Evolutionary conservation across 2,329 filamentous ascomycete species (phyloP).

Genomic region (Calonectria montana): DNA sequence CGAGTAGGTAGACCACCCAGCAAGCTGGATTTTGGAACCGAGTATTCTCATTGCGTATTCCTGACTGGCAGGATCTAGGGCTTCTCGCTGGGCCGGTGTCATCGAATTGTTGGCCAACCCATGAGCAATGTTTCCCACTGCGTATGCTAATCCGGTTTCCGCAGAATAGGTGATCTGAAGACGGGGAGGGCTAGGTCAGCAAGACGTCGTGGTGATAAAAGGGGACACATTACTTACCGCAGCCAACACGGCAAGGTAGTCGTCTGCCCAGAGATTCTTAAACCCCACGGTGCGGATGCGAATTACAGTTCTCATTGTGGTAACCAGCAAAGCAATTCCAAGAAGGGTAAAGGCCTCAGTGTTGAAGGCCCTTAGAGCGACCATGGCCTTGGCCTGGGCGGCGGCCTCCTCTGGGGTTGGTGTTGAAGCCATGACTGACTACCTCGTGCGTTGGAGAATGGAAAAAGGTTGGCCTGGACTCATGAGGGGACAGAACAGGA

Average conservation of each 20-base stretch:
- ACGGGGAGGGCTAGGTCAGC: background rate
- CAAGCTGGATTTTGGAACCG: conserved; percentile 67
- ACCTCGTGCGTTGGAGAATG: background rate
- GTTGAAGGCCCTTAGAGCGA: conserved; percentile 40
- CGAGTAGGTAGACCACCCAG: conserved; percentile 67
- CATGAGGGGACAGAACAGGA: background rate
- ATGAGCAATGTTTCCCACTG: conserved; percentile 58
- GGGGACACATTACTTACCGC: conserved; percentile 51
- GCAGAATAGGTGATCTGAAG: conserved; percentile 61
- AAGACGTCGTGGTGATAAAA: background rate
- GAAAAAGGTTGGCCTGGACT: background rate
- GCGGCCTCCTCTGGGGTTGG: conserved; percentile 32
- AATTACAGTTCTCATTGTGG: conserved; percentile 61
- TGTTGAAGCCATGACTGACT: conserved; percentile 28
- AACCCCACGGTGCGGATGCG: conserved; percentile 61
- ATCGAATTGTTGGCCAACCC: conserved; percentile 69
- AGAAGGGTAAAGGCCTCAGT: conserved; percentile 57
- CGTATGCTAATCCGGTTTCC: conserved; percentile 63
- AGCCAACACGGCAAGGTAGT: conserved; percentile 68
- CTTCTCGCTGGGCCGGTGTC: conserved; percentile 60
- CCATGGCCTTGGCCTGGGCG: conserved; percentile 38
- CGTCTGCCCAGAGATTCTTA: conserved; percentile 64
- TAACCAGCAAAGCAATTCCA: conserved; percentile 60
- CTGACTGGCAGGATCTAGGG: conserved; percentile 54
- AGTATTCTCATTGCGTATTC: conserved; percentile 61